These are phyloP conservation scores for Neoboletus subvelutipes DNA, from an alignment of 768 basidiomycete genomes.

Conservation along the genomic window DNA sequence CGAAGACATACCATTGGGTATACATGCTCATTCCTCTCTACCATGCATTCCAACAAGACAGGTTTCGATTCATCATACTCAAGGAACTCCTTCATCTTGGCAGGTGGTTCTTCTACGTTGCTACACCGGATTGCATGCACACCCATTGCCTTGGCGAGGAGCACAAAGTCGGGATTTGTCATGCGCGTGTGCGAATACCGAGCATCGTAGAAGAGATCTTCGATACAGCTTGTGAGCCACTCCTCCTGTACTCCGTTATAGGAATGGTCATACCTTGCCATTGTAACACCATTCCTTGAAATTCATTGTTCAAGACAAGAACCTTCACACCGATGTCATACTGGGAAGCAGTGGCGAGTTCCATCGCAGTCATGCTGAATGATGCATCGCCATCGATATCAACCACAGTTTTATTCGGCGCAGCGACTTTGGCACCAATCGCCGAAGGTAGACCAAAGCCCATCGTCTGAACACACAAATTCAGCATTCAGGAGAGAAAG, in stretches of 20 bases:
- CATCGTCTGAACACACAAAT: slow-evolving; percentile 69
- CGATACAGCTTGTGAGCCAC: slow-evolving; percentile 6
- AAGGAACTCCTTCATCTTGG: slow-evolving; percentile 98
- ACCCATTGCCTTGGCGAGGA: slow-evolving; percentile 86
- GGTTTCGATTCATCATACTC: slow-evolving; percentile 89
- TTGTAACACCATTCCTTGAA: slow-evolving; percentile 99
- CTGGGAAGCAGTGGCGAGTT: slow-evolving; percentile 90
- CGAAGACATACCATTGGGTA: slow-evolving; percentile 74
- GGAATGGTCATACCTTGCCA: slow-evolving; percentile 78
- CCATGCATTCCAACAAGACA: slow-evolving; percentile 86
- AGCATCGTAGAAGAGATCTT: slow-evolving; percentile 93
- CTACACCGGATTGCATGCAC: slow-evolving; percentile 86
- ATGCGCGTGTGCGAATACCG: slow-evolving; percentile 97
- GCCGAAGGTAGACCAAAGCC: slow-evolving; percentile 94
- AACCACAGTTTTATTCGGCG: slow-evolving; percentile 88
- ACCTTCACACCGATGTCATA: slow-evolving; percentile 95
- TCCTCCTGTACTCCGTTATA: neutral
- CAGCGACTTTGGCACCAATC: slow-evolving; percentile 96
- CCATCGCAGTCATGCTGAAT: slow-evolving; percentile 99
- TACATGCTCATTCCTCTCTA: slow-evolving; percentile 83
- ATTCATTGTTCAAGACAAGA: slow-evolving; percentile 91
- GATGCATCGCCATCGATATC: slow-evolving; percentile 98
- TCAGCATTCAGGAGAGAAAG: neutral
- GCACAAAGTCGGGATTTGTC: slow-evolving; percentile 94
- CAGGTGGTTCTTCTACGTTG: slow-evolving; percentile 71